These are phyloP conservation scores for Petunia axillaris DNA, from an alignment of 257 asterid genomes.

Conservation along the genomic window DNA sequence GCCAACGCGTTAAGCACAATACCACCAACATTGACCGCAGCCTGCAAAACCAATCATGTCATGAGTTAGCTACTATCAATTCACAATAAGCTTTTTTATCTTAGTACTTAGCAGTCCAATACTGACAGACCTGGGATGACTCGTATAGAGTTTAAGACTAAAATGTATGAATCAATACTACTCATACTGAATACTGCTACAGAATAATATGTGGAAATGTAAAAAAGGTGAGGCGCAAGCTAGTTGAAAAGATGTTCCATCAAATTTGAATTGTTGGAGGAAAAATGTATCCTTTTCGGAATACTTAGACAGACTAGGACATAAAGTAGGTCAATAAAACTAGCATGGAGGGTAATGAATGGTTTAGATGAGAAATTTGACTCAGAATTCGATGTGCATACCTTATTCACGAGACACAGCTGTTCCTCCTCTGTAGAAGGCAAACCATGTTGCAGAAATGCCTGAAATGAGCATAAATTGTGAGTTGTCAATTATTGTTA, in stretches of 20 bases:
- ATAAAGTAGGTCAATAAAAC: too few species aligned
- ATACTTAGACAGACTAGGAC: too few species aligned
- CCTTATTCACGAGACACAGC: slow-evolving; percentile 68
- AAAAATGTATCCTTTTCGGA: too few species aligned
- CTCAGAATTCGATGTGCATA: slow-evolving; percentile 24
- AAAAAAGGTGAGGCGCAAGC: too few species aligned
- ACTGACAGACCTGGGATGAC: not conserved
- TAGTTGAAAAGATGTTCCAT: too few species aligned
- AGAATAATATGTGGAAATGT: too few species aligned
- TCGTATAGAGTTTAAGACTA: not conserved
- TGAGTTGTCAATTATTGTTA: not conserved
- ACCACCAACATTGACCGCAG: slow-evolving; percentile 75
- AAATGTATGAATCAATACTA: not conserved
- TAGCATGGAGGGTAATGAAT: not conserved
- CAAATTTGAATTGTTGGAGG: too few species aligned
- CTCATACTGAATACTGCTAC: too few species aligned
- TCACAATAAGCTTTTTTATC: too few species aligned
- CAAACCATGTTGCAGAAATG: slow-evolving; percentile 77
- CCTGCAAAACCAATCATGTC: slow-evolving; percentile 41
- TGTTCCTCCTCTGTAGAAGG: slow-evolving; percentile 79
- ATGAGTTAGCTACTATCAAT: not conserved
- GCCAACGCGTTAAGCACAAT: slow-evolving; percentile 73
- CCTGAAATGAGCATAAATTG: slow-evolving; percentile 45
- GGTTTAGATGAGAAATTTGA: not conserved
- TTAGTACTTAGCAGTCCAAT: too few species aligned